A percentile compares a stretch with the other conserved stretches of the same genome.
phyloP scores from a whole-genome alignment of 1,139 yeast genomes.

The Geotrichum citri-aurantii region DNA sequence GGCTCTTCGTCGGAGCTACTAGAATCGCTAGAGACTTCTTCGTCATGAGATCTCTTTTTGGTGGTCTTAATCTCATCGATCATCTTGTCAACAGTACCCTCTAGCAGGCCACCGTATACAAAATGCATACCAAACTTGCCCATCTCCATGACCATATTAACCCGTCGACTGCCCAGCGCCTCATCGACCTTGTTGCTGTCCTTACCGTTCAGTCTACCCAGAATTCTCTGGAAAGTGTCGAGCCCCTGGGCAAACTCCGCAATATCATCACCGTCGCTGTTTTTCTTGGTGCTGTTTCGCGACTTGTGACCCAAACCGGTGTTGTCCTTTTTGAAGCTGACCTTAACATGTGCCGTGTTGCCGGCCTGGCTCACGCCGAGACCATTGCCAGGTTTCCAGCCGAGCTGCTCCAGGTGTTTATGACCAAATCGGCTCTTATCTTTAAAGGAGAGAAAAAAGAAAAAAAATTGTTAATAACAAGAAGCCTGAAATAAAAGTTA shows the following conservation, averaged over 20 bases:
- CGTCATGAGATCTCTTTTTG: slow-evolving; percentile 31
- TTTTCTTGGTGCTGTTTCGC: slow-evolving; percentile 35
- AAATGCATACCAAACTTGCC: slow-evolving; percentile 87
- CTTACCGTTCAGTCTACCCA: slow-evolving; percentile 65
- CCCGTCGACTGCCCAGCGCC: slow-evolving; percentile 38
- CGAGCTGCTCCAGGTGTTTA: slow-evolving; percentile 69
- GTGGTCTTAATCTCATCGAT: slow-evolving; percentile 29
- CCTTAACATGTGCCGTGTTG: slow-evolving; percentile 80
- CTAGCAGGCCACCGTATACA: slow-evolving; percentile 74
- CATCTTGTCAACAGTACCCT: slow-evolving; percentile 74
- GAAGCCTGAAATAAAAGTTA: neutral
- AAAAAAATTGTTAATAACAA: neutral
- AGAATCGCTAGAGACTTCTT: slow-evolving; percentile 33
- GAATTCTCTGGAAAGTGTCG: slow-evolving; percentile 84
- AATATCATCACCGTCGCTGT: slow-evolving; percentile 50
- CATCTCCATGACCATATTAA: slow-evolving; percentile 49
- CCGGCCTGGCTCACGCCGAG: slow-evolving; percentile 56
- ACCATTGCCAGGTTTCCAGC: slow-evolving; percentile 92
- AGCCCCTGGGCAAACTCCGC: slow-evolving; percentile 80
- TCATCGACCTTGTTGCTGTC: slow-evolving; percentile 29
- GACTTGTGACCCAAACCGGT: slow-evolving; percentile 75
- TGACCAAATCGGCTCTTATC: slow-evolving; percentile 81
- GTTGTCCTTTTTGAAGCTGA: slow-evolving; percentile 71
- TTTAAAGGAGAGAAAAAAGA: neutral
- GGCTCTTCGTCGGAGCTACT: slow-evolving; percentile 19